Evolutionary conservation across 352 stramenopile genomes (phyloP).

Genomic region (Phytophthora aleatoria): DNA sequence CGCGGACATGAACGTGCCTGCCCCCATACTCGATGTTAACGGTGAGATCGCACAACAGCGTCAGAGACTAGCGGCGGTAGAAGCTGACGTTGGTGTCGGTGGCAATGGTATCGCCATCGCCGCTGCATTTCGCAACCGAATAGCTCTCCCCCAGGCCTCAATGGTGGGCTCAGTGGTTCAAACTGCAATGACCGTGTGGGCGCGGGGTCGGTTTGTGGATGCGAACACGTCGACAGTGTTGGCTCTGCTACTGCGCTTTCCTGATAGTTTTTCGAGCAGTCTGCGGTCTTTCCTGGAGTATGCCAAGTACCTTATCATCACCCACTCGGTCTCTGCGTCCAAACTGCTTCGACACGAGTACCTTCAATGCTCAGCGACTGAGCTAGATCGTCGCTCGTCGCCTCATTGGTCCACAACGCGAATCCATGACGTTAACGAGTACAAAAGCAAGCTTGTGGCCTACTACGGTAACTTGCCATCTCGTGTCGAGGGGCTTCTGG

Average conservation of each 20-base stretch:
- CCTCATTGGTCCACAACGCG: conserved; percentile 16
- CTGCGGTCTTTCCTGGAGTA: conserved; percentile 74
- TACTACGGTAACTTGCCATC: conserved; percentile 41
- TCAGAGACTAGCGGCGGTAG: conserved; percentile 13
- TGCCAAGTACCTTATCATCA: conserved; percentile 58
- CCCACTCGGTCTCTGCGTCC: conserved; percentile 37
- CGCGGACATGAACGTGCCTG: conserved; percentile 22
- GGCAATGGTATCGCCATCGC: conserved; percentile 6
- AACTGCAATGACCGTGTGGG: conserved; percentile 45
- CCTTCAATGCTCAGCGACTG: conserved; percentile 29
- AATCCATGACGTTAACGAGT: conserved; percentile 42
- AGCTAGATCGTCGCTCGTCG: conserved; percentile 12
- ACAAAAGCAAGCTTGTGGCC: conserved; percentile 44
- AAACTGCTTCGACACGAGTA: conserved; percentile 66
- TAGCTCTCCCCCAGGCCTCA: conserved; percentile 15
- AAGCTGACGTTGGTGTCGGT: conserved; percentile 15
- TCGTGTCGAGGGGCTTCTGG: conserved; percentile 18
- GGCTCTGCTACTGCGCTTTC: conserved; percentile 39
- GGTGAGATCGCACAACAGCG: conserved; percentile 22
- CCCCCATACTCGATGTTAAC: conserved; percentile 21
- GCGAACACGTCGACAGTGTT: conserved; percentile 36
- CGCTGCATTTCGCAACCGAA: conserved; percentile 25
- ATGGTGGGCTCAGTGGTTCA: conserved; percentile 54
- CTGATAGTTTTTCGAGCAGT: conserved; percentile 37
- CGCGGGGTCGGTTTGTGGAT: conserved; percentile 48